Percentiles rank a stretch among this genome's conserved stretches.
These are phyloP conservation scores for Carex cristatella DNA, from an alignment of 176 grass and related monocot genomes.

Conservation along the genomic window DNA sequence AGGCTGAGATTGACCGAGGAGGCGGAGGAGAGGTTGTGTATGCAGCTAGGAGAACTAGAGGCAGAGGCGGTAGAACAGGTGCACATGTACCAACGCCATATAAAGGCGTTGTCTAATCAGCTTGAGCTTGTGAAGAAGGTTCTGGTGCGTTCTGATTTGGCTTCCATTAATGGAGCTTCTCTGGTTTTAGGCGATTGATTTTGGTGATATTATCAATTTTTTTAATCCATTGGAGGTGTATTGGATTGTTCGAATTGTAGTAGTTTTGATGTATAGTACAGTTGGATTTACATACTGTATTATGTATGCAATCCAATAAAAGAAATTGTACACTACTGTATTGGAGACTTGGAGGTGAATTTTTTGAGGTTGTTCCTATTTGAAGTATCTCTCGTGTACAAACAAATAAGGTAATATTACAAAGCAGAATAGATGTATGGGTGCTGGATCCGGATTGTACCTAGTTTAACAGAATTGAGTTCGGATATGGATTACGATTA, in stretches of 20 bases:
- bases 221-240: not conserved
- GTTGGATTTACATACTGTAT: not conserved
- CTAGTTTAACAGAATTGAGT: not conserved
- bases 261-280: not conserved
- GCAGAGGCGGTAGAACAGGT: conserved; percentile 56
- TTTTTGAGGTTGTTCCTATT: not conserved
- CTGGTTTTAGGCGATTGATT: conserved; percentile 1
- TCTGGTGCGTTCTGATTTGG: conserved; percentile 5
- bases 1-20: conserved; percentile 51
- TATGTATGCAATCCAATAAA: no score
- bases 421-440: not conserved
- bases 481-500: not conserved
- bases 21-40: conserved; percentile 69
- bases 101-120: conserved; percentile 45
- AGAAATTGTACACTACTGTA: not conserved
- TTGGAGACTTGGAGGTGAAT: not conserved
- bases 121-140: conserved; percentile 41
- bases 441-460: not conserved
- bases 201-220: not conserved
- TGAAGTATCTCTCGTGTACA: not conserved
- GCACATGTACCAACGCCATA: conserved; percentile 37
- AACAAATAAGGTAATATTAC: not conserved
- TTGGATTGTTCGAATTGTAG: not conserved
- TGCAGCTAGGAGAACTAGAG: conserved; percentile 74
- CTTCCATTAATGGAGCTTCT: not conserved